Base-by-base conservation (phyloP, 2,329 filamentous ascomycete genomes). In the Dothiorella sarmentorum region DNA sequence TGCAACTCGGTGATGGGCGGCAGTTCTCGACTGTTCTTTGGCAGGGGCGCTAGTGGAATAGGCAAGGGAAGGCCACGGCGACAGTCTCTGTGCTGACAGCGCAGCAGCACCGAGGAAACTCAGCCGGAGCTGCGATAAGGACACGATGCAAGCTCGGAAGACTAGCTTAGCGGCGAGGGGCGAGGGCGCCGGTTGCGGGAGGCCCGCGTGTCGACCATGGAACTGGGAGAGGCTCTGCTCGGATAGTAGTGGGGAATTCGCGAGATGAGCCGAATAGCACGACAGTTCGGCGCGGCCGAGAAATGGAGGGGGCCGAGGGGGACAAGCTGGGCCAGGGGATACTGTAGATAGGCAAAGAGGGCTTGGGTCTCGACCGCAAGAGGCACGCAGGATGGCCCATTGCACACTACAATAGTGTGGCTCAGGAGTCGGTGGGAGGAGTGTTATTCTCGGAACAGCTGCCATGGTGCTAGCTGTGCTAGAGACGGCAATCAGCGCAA, bases 391-490 rank as follows among this genome's bases (percentile, higher is more conserved):
- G 27, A 49, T 31, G 27, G 29, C 4, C 2, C 5, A n/a, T n/a
- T n/a, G n/a, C n/a, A n/a, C n/a, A n/a, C n/a, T n/a, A n/a, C n/a
- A n/a, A n/a, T 44, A 22, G 42, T n/a, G 20, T 24, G 42, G 42
- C 22, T 26, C n/a, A 40, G 37, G 7, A 18, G n/a, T 6, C 7
- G n/a, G 37, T 40, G 40, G 40, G 20, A n/a, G n/a, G n/a, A n/a
- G n/a, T n/a, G n/a, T n/a, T n/a, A n/a, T 22, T 43, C 40, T 43
- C 47, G 47, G 47, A 24, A 51, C 31, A 51, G 47, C 47, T 26
- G 47, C 47, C 15, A 37, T n/a, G 47, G 31, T 31, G 11, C 31
- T 51, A 51, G 31, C n/a, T n/a, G n/a, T n/a, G n/a, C n/a, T n/a
- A n/a, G 20, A 18, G 38, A 31, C 47, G 47, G 47, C 31, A 51